Base-by-base conservation (phyloP, 1,284 basidiomycete genomes). In the Moesziomyces globuligerus region DNA sequence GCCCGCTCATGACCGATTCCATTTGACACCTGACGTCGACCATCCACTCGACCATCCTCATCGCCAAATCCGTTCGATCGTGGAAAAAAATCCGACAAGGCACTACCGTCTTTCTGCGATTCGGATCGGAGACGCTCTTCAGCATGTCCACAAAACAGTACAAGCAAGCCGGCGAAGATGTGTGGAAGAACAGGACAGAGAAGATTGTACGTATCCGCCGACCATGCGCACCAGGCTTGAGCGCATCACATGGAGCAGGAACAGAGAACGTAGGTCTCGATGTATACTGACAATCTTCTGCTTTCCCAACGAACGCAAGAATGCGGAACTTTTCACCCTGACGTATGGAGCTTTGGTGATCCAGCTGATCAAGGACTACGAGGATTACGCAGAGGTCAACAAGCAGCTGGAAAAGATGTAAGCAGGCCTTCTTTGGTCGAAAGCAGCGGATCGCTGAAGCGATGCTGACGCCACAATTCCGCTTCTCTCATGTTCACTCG, bases 341-440 rank as follows among this genome's bases (percentile, higher is more conserved):
- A 98, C 95, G 23, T 99, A 99, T 78, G 96, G 96, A 48, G 93
- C 94, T 17, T 87, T 98, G 44, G 96, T 99, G 47, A 93, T 98
- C 34, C 96, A 99, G 85, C 88, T 99, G 65, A 93, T 98, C 75
- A 95, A 98, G 83, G 96, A 99, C 84, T 98, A 98, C 80, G 95
- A 99, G 81, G 94, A 98, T 85, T 98, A 97, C 77, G 86, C 86
- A 15, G 92, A 95, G 83, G 87, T 88, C 53, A 89, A 89, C 84
- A 86, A 85, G 74, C 87, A 88, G 76, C 83, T 89, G 13, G 87
- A 88, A 56, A 87, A 87, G 83, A 88, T 88, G 87, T 87, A 50
- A 54, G 85, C 79, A 3, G 21, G 8, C 17, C n/a, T 10, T 18
- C 17, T 10, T 34, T 1, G 32, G 15, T 34, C 32, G 15, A 7